Evolutionary conservation across 352 stramenopile species (phyloP).

Genomic region (Phytophthora tubulina): DNA sequence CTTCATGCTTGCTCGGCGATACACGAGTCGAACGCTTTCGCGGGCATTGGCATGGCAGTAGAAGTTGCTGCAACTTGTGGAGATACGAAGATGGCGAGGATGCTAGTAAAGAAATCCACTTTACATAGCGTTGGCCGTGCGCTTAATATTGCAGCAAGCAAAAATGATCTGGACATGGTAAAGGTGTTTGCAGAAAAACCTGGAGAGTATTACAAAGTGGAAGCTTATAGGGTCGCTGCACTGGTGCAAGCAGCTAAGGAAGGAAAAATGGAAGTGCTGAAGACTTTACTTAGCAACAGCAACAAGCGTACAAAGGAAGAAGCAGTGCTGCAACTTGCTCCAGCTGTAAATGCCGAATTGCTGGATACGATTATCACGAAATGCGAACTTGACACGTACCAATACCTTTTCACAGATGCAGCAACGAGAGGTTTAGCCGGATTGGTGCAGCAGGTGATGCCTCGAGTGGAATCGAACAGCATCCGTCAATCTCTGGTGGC

Average conservation of each 20-base stretch:
- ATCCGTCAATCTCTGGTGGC: not conserved
- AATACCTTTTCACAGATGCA: not conserved
- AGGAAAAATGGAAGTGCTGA: not conserved
- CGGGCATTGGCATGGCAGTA: not conserved
- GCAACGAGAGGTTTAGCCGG: not conserved
- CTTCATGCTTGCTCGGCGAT: not conserved
- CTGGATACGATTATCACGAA: not conserved
- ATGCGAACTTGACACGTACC: not conserved
- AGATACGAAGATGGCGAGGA: not conserved
- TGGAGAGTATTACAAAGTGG: not conserved
- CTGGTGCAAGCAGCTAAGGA: not conserved
- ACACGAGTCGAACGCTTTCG: not conserved
- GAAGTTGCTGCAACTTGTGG: not conserved
- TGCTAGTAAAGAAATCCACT: not conserved
- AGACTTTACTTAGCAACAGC: not conserved
- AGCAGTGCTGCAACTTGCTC: not conserved
- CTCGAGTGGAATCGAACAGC: not conserved
- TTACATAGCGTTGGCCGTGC: not conserved
- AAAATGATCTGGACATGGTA: not conserved
- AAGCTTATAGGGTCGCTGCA: not conserved
- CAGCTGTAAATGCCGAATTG: not conserved
- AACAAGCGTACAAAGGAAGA: slow-evolving; percentile 1
- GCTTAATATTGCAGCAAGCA: not conserved
- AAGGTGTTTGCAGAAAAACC: not conserved
- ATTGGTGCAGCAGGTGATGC: not conserved